Percentiles rank a stretch among this genome's conserved stretches.
phyloP scores from a whole-genome alignment of 2,329 filamentous ascomycete species.

The Clonostachys solani region DNA sequence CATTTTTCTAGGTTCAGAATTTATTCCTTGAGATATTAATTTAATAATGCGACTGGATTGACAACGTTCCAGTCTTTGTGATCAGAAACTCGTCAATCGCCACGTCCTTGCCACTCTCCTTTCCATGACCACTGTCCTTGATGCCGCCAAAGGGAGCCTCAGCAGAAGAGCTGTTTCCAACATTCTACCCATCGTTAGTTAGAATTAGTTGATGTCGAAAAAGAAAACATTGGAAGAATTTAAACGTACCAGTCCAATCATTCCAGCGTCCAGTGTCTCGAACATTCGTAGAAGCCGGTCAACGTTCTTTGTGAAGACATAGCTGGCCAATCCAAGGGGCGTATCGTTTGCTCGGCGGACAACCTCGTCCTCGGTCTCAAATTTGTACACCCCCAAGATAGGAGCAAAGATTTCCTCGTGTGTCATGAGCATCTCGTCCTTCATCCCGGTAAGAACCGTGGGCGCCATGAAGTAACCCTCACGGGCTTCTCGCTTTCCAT shows the following conservation, averaged over 20 bases:
- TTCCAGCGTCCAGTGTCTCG: conserved; percentile 42
- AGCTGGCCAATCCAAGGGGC: conserved; percentile 67
- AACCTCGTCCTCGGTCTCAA: conserved; percentile 67
- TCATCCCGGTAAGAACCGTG: conserved; percentile 66
- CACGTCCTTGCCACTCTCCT: conserved; percentile 22
- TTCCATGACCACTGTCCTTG: conserved; percentile 23
- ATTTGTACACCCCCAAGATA: conserved; percentile 63
- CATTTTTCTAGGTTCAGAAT: too few species aligned
- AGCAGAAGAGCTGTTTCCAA: conserved; percentile 48
- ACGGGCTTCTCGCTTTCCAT: conserved; percentile 56
- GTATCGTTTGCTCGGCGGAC: conserved; percentile 60
- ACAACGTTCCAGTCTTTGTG: conserved; percentile 1
- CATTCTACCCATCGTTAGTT: background rate
- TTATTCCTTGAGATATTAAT: background rate
- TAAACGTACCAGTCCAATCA: conserved; percentile 22
- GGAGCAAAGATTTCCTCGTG: conserved; percentile 71
- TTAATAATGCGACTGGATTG: background rate
- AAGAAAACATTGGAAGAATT: background rate
- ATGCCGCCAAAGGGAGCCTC: conserved; percentile 25
- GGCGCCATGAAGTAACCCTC: conserved; percentile 65
- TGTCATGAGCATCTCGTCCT: conserved; percentile 59
- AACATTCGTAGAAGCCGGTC: conserved; percentile 34
- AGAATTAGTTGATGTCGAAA: background rate
- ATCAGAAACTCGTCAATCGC: conserved; percentile 3
- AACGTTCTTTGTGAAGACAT: conserved; percentile 58